A percentile compares a stretch with the other conserved stretches of the same genome.
phyloP scores from a whole-genome alignment of 2,329 filamentous ascomycete genomes.

The Fusarium foetens region DNA sequence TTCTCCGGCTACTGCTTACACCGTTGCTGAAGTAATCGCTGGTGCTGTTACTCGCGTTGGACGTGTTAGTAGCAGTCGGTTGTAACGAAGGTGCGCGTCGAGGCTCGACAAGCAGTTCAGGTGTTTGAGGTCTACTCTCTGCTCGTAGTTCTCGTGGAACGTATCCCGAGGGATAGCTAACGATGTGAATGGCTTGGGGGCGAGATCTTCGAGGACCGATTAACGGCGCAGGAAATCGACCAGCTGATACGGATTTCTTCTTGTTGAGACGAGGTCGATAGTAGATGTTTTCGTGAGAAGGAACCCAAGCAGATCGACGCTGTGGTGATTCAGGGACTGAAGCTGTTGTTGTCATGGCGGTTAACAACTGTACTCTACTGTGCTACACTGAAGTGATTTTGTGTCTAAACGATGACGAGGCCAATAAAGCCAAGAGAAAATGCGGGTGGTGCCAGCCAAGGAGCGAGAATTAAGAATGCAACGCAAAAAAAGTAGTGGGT shows the following conservation, averaged over 20 bases:
- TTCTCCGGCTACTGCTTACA: conserved; percentile 42
- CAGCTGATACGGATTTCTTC: conserved; percentile 34
- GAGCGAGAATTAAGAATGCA: conserved; percentile 24
- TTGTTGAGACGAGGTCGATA: conserved; percentile 43
- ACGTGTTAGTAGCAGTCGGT: conserved; percentile 21
- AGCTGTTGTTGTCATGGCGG: conserved; percentile 38
- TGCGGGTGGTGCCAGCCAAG: conserved; percentile 35
- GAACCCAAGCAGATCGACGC: conserved; percentile 42
- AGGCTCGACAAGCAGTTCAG: conserved; percentile 16
- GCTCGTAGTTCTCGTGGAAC: conserved; percentile 57
- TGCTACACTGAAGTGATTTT: background rate
- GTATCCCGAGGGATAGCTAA: conserved; percentile 56
- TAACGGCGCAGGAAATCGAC: conserved; percentile 50
- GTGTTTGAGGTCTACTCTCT: conserved; percentile 31
- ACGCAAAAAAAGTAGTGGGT: conserved; percentile 15
- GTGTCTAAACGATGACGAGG: conserved; percentile 26
- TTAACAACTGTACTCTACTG: conserved; percentile 34
- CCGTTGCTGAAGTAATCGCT: conserved; percentile 2
- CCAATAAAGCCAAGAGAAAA: conserved; percentile 38
- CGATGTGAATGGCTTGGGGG: conserved; percentile 56
- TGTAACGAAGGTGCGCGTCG: conserved; percentile 38
- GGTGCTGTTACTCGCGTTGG: conserved; percentile 6
- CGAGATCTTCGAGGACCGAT: conserved; percentile 54
- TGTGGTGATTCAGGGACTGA: conserved; percentile 28
- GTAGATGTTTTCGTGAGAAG: conserved; percentile 42